Base-by-base conservation (phyloP, 208 protist genomes). In the Zelonia costaricensis region DNA sequence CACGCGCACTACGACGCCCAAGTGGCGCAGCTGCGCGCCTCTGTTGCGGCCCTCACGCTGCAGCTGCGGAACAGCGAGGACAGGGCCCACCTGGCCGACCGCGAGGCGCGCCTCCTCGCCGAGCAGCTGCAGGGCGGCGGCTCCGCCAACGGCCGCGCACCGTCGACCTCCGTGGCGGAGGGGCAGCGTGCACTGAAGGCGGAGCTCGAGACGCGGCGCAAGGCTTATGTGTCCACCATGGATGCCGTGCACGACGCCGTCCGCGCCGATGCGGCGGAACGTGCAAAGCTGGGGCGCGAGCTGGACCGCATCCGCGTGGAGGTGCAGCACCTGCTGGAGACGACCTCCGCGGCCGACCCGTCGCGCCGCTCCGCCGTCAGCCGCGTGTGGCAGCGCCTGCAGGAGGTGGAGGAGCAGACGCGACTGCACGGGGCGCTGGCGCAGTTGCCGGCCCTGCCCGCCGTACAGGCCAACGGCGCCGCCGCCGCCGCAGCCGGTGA, bases 291-390 rank as follows among this genome's bases (percentile, higher is more conserved):
- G 13, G 56, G 49, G 15, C 76, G 65, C 42, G 79, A 89, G 51
- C 45, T 91, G 13, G 83, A 91, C 42, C 62, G 75, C 10, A 9
- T 92, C 18, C 60, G 69, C 13, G 69, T 86, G 20, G 81, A 95
- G 71, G 48, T 88, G 49, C 45, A 70, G 20, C 71, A 76, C 52
- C 23, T 72, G 22, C 40, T 80, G 35, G 76, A 86, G 72, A 56
- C 31, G 23, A 56, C 48, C 23, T 59, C 12, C 3, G 58, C 68
- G 7, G 9, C 61, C 4, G 52, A 69, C 22, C 30, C 68, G 1
- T 40, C 22, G 4, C 73, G 80, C 40, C 54, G 59, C 28, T 49
- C 60, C 30, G 76, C 76, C 23, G 63, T 86, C 2, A 76, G 72
- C 22, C 69, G 73, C 10, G 47, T 85, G 33, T 91, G 83, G 76